phyloP scores from a whole-genome alignment of 257 asterid species.

The Capsicum pubescens region DNA sequence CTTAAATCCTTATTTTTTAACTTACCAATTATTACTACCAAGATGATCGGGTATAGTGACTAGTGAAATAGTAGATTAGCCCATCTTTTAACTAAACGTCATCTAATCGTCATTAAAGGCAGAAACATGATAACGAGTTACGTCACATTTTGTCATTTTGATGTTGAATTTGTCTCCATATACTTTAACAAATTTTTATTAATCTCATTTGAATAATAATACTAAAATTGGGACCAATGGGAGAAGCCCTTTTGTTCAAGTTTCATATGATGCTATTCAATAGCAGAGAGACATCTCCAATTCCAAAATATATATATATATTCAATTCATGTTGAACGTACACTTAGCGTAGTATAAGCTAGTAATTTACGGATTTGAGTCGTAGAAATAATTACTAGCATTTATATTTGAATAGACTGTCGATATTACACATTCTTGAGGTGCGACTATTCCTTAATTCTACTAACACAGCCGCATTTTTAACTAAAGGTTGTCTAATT shows the following conservation, averaged over 20 bases:
- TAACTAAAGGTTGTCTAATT: background rate
- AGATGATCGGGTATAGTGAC: too few species aligned
- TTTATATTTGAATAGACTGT: background rate
- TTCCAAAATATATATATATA: background rate
- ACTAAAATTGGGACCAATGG: background rate
- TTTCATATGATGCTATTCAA: background rate
- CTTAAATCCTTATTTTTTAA: background rate
- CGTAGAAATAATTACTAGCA: background rate
- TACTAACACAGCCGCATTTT: background rate
- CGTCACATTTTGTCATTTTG: too few species aligned
- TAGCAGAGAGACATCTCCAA: background rate
- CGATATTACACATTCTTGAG: background rate
- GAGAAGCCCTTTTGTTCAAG: background rate
- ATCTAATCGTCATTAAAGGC: too few species aligned
- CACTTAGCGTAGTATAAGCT: background rate
- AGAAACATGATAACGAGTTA: too few species aligned
- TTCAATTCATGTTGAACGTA: background rate
- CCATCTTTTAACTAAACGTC: too few species aligned
- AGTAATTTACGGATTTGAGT: background rate
- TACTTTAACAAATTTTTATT: too few species aligned
- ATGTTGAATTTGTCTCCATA: too few species aligned
- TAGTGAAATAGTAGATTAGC: too few species aligned
- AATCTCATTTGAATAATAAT: too few species aligned
- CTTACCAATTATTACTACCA: background rate
- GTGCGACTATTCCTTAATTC: background rate